These are phyloP conservation scores for Spergularia bocconei DNA, from an alignment of 148 eudicot genomes.

Conservation along the genomic window DNA sequence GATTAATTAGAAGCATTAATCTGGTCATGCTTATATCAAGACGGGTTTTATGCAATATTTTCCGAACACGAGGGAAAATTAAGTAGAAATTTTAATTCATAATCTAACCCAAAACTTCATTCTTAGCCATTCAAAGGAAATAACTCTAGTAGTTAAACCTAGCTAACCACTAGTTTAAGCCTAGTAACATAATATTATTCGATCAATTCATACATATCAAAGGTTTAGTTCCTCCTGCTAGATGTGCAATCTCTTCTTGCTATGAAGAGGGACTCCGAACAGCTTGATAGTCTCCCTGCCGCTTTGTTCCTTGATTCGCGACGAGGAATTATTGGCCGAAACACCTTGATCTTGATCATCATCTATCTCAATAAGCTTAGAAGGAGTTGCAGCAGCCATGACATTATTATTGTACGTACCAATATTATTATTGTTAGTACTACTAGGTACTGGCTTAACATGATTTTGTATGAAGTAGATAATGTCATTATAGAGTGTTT, in stretches of 20 bases:
- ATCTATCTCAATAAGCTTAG: conserved; percentile 37
- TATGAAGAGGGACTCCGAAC: conserved; percentile 47
- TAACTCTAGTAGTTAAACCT: conserved; percentile 21
- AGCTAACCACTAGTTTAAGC: background rate
- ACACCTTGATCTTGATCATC: conserved; percentile 17
- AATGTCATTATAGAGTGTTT: conserved; percentile 50
- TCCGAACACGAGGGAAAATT: too few relatives aligned
- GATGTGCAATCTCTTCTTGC: conserved; percentile 49
- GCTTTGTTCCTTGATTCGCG: conserved; percentile 15
- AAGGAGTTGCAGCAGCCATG: conserved; percentile 23
- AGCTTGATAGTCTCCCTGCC: conserved; percentile 41
- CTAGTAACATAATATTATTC: too few relatives aligned
- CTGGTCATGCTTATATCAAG: too few relatives aligned
- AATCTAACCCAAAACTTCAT: conserved; percentile 25
- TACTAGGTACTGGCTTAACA: conserved; percentile 38
- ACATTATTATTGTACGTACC: conserved; percentile 9
- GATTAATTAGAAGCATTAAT: too few relatives aligned
- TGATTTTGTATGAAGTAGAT: conserved; percentile 53
- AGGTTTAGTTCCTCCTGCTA: conserved; percentile 21
- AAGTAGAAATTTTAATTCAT: background rate
- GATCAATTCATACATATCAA: background rate
- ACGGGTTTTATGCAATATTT: too few relatives aligned
- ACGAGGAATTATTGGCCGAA: conserved; percentile 5
- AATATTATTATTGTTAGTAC: conserved; percentile 8
- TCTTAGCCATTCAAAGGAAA: conserved; percentile 19